These are phyloP conservation scores for Pyrus pyrifolia DNA, from an alignment of 306 rosid species.

Conservation along the genomic window DNA sequence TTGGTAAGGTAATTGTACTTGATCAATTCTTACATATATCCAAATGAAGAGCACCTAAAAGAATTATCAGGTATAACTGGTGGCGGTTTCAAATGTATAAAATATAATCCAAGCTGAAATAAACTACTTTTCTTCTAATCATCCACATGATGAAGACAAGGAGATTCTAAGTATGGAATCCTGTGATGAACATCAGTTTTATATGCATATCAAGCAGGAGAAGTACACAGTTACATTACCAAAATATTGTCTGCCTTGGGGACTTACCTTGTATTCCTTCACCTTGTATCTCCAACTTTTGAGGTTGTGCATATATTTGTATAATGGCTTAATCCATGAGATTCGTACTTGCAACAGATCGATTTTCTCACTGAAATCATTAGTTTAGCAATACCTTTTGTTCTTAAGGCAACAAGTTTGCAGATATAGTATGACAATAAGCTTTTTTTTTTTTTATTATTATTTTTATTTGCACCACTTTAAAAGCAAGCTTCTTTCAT, in stretches of 20 bases:
- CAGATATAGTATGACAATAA: constrained; percentile 1
- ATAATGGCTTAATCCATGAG: constrained; percentile 15
- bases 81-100: constrained; percentile 1
- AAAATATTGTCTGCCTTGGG: constrained; percentile 28
- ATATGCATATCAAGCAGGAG: constrained; percentile 12
- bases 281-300: constrained; percentile 30
- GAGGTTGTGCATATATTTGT: constrained; percentile 25
- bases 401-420: constrained; percentile 2
- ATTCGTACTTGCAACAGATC: constrained; percentile 29
- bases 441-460: constrained; percentile 22
- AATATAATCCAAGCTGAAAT: constrained; percentile 9
- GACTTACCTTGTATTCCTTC: constrained; percentile 18
- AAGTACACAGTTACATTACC: constrained; percentile 26
- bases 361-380: constrained; percentile 14
- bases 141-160: constrained; percentile 14
- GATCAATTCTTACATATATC: neutral
- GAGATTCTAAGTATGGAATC: constrained; percentile 27
- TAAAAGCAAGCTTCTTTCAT: constrained; percentile 31
- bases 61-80: constrained; percentile 11
- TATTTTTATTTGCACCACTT: constrained; percentile 14
- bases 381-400: constrained; percentile 17
- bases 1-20: neutral
- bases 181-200: constrained; percentile 2
- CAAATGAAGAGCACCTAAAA: neutral
- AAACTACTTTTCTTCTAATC: constrained; percentile 17